phyloP scores from a whole-genome alignment of 441 rosid species.

The Adansonia grandidieri region DNA sequence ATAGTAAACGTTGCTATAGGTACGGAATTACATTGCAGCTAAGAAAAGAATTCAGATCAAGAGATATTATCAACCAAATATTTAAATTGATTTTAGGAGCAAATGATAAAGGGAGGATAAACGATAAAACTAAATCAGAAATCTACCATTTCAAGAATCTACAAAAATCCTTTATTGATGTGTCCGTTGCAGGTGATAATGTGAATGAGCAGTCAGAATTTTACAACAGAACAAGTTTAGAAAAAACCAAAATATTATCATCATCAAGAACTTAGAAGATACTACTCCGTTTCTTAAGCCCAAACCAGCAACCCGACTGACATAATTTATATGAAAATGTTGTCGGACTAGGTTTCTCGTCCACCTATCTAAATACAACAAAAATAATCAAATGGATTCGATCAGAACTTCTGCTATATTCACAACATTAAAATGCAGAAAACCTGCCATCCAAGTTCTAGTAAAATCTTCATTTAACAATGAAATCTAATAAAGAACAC shows the following conservation, averaged over 20 bases:
- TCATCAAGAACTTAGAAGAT: not conserved
- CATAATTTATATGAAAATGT: not conserved
- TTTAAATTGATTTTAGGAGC: not conserved
- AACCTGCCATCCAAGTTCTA: not conserved
- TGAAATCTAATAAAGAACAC: not conserved
- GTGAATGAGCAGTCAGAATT: not conserved
- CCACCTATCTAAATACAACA: not conserved
- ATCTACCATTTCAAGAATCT: not conserved
- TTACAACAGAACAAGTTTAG: not conserved
- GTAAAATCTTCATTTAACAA: conserved; percentile 1
- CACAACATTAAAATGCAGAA: not conserved
- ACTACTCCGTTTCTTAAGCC: not conserved
- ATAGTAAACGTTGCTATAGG: conserved; percentile 1
- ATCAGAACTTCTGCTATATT: not conserved
- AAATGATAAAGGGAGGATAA: not conserved
- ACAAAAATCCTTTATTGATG: not conserved
- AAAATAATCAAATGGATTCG: not conserved
- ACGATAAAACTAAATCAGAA: not conserved
- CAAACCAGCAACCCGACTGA: not conserved
- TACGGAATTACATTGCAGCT: not conserved
- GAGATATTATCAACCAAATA: conserved; percentile 4
- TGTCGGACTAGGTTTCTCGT: not conserved
- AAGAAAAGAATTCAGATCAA: not conserved
- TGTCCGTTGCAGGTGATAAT: not conserved
- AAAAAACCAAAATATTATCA: not conserved